phyloP scores from a whole-genome alignment of 345 rosid species.

The Syzygium aqueum region DNA sequence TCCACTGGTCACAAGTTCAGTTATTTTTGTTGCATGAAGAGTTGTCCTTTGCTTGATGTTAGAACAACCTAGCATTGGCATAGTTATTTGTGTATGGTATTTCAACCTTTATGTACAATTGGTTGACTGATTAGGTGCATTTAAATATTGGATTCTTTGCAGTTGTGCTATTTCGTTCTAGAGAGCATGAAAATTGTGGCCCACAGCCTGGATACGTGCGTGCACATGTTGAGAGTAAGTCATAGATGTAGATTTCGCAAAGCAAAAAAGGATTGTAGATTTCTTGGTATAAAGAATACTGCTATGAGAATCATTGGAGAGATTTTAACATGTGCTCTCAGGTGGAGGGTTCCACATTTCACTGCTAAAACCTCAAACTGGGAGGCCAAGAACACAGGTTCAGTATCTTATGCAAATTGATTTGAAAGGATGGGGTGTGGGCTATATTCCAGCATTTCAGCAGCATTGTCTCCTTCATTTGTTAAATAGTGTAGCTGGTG shows the following conservation, averaged over 20 bases:
- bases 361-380: constrained; percentile 75
- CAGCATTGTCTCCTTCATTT: constrained; percentile 97
- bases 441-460: constrained; percentile 87
- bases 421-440: constrained; percentile 96
- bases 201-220: constrained; percentile 93
- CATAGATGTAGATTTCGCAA: neutral
- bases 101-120: neutral
- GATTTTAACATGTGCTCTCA: constrained; percentile 26
- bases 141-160: neutral
- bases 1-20: neutral
- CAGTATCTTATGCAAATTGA: constrained; percentile 97
- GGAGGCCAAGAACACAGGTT: constrained; percentile 82
- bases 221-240: constrained; percentile 95
- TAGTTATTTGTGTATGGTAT: neutral
- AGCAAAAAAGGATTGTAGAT: neutral
- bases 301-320: neutral
- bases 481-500: constrained; percentile 97
- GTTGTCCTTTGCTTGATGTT: neutral
- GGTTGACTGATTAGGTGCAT: neutral
- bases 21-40: neutral
- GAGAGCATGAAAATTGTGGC: constrained; percentile 91
- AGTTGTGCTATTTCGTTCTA: constrained; percentile 96
- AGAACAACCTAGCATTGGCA: neutral
- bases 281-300: neutral
- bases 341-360: constrained; percentile 98